phyloP scores from a whole-genome alignment of 768 basidiomycete species.

The Xanthoconium stramineum region DNA sequence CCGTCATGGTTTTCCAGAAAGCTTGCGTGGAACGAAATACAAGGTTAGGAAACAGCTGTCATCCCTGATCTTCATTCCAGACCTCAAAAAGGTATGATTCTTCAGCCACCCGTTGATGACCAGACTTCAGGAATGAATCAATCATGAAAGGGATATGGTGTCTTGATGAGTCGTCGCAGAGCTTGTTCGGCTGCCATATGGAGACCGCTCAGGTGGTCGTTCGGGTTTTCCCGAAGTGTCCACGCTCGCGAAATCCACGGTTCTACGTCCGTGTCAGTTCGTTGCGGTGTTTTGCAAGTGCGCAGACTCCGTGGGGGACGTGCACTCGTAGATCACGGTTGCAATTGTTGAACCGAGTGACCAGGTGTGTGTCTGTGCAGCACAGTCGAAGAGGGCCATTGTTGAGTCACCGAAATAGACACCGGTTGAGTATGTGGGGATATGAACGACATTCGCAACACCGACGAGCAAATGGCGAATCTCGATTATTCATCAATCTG shows the following conservation, averaged over 20 bases:
- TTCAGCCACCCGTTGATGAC: neutral
- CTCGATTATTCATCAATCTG: too few species aligned
- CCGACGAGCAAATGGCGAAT: too few species aligned
- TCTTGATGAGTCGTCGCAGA: neutral
- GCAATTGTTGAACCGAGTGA: too few species aligned
- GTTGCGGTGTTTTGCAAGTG: neutral
- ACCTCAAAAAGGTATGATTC: neutral
- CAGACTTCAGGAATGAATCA: neutral
- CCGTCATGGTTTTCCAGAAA: neutral
- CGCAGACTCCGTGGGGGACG: too few species aligned
- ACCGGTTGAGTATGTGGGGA: too few species aligned
- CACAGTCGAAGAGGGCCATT: too few species aligned
- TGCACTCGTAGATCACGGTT: too few species aligned
- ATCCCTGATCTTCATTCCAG: constrained; percentile 6
- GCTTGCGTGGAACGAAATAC: neutral
- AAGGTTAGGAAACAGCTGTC: neutral
- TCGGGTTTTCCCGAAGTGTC: neutral
- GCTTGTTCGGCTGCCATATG: neutral
- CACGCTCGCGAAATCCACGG: neutral
- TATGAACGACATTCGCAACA: too few species aligned
- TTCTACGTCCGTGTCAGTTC: neutral
- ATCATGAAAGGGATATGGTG: neutral
- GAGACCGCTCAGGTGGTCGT: neutral
- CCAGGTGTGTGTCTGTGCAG: too few species aligned
- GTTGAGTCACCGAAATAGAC: too few species aligned